Evolutionary conservation across 768 basidiomycete species (phyloP), one percentile per base, ranked within the genome.

Genomic region (Pleurotus eryngii): DNA sequence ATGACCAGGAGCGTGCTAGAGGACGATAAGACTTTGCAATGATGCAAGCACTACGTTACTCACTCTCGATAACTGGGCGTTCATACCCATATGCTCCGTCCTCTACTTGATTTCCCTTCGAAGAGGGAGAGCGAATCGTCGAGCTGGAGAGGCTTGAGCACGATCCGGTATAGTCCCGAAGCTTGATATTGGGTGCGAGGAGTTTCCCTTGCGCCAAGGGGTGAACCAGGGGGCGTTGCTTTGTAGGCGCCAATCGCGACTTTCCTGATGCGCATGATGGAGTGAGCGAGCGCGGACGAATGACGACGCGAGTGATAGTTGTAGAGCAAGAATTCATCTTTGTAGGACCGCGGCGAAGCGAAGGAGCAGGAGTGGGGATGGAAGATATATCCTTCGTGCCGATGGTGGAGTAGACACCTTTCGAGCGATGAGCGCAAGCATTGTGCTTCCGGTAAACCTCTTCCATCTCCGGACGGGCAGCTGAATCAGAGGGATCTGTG

Each of bases 191-290:
- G 37, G 76, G 78, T 0, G 79, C 76, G 3, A 89, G 74, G 9
- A 90, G 76, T 58, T 82, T 84, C 55, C 87, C 88, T 67, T 88
- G 79, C 0, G 83, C 85, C 42, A 80, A 81, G 4, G 76, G 76
- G 60, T 79, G 75, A n/a, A 90, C 65, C 3, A 89, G 69, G 4
- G 78, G 74, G 3, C 79, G 81, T 65, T 83, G 85, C 38, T 78
- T 76, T 7, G 74, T 64, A 37, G 75, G 64, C 7, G 74, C 17
- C 24, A 3, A 15, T 11, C 15, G 8, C 26, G n/a, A 12, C 47
- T 26, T 20, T 3, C 15, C 47, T 5, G n/a, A 5, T 2, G 35
- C 50, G 3, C 11, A 37, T 4, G 46, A 47, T 18, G 46, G 22
- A 22, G 12, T 20, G 30, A 6, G 7, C n/a, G 30, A 7, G 6